Base-by-base conservation (phyloP, 306 rosid genomes). In the Luffa acutangula region DNA sequence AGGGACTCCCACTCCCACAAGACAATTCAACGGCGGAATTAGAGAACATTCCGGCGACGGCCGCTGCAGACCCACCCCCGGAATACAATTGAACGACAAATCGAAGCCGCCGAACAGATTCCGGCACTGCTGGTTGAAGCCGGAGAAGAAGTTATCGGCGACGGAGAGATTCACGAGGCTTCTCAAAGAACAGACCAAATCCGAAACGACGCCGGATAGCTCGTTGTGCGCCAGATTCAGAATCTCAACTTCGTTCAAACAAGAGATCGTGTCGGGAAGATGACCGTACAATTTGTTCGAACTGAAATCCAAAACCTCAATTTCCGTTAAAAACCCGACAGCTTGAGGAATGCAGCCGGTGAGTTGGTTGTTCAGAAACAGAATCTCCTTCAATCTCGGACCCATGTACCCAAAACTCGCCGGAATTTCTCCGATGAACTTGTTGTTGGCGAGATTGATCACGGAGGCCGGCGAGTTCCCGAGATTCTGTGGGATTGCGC, bases 401-500 rank as follows among this genome's bases (percentile, higher is more conserved):
- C 81, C 81, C 92, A 88, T 88, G 88, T 90, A 89, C 13, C 97
- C 97, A 75, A 95, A 85, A 73, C 97, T 93, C 21, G 84, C 45
- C n/a, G 99, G 99, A 56, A 95, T 87, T 78, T 60, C 82, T 39
- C 99, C 99, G 78, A 80, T 85, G 34, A 95, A 82, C 76, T 83
- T 85, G 87, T 95, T 95, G 80, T 91, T 93, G 0, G 99, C 97
- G 25, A 95, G 86, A 77, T 91, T 95, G 13, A 95, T 93, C 75
- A 95, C 99, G 3, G 99, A 95, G 18, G 99, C 97, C 51, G 93
- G 99, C 1, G 99, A 93, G n/a, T 82, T 89, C 0, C 97, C 99
- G 73, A 95, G 54, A 53, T 87, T 93, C n/a, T 86, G 87, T 5
- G 99, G 99, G 18, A 95, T 86, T 81, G 88, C 91, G 6, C 97